Conservation (phyloP, 176 grass and related monocot genomes). For the Melocanna baccifera region DNA sequence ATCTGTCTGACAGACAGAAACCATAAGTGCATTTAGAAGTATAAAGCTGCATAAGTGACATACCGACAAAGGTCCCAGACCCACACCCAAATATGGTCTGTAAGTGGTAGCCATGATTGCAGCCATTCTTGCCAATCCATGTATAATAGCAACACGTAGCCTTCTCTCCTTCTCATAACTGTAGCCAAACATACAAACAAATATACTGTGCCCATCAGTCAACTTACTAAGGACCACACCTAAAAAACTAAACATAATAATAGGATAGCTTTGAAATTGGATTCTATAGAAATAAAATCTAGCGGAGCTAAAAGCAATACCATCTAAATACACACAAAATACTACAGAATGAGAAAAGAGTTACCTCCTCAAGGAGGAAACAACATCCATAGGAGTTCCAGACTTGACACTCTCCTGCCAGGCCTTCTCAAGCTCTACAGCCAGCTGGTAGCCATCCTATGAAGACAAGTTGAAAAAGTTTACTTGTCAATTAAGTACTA, state of each 20-base stretch:
- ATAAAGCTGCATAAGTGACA: slow-evolving; percentile 16
- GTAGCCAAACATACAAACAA: slow-evolving; percentile 25
- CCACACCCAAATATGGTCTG: slow-evolving; percentile 85
- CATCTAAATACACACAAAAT: background rate
- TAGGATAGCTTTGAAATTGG: background rate
- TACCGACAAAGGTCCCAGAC: slow-evolving; percentile 86
- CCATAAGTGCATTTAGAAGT: background rate
- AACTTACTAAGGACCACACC: slow-evolving; percentile 4
- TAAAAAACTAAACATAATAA: slow-evolving; percentile 13
- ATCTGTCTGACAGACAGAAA: background rate
- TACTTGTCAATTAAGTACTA: background rate
- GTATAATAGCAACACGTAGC: slow-evolving; percentile 88
- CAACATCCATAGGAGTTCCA: slow-evolving; percentile 62
- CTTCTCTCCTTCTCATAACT: slow-evolving; percentile 96
- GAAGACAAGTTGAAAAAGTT: slow-evolving; percentile 20
- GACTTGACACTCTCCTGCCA: slow-evolving; percentile 71
- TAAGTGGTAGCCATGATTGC: slow-evolving; percentile 98
- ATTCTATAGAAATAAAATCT: background rate
- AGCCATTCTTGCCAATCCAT: slow-evolving; percentile 98
- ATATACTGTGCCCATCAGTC: background rate
- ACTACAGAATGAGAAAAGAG: slow-evolving; percentile 15
- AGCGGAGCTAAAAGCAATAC: background rate
- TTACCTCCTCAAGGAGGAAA: slow-evolving; percentile 87
- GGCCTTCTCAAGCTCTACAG: slow-evolving; percentile 88
- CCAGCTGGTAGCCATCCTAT: slow-evolving; percentile 96